These are phyloP conservation scores for Monosporascus sp. DNA, from an alignment of 2,329 filamentous ascomycete genomes.

Conservation along the genomic window DNA sequence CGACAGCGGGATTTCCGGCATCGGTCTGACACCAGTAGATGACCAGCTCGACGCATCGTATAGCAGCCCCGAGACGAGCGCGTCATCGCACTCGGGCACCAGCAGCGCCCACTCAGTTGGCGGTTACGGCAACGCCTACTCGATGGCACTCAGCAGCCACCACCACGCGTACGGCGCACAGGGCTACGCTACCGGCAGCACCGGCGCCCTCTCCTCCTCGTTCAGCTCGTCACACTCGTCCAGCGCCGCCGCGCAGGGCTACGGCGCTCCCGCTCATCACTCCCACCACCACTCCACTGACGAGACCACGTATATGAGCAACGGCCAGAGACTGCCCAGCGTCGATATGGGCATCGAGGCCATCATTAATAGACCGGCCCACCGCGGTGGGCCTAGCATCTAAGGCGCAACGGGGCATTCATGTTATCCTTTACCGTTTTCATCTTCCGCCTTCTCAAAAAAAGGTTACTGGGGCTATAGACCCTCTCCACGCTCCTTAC, in stretches of 20 bases:
- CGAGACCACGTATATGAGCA: conserved; percentile 43
- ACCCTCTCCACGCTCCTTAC: background rate
- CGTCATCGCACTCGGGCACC: conserved; percentile 38
- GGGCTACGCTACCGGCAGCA: conserved; percentile 20
- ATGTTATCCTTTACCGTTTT: conserved; percentile 11
- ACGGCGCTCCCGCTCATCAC: conserved; percentile 25
- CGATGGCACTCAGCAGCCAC: conserved; percentile 23
- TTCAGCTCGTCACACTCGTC: conserved; percentile 53
- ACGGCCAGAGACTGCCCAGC: conserved; percentile 45
- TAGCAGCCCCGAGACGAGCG: conserved; percentile 48
- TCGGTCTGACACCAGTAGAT: conserved; percentile 54
- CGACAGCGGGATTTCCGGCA: conserved; percentile 65
- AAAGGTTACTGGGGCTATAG: too few species aligned
- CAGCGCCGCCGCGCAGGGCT: conserved; percentile 30
- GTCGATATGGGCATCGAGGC: conserved; percentile 58
- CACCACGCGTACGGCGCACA: conserved; percentile 19
- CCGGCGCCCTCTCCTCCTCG: conserved; percentile 29
- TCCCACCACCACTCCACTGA: conserved; percentile 30
- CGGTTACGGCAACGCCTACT: conserved; percentile 28
- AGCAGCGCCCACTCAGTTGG: conserved; percentile 15
- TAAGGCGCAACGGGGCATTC: conserved; percentile 17
- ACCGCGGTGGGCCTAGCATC: conserved; percentile 9
- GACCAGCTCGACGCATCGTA: conserved; percentile 50
- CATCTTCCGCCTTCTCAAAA: background rate
- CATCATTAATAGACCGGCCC: conserved; percentile 48